phyloP scores from a whole-genome alignment of 805 yeast genomes.

The Candida nemodendra region DNA sequence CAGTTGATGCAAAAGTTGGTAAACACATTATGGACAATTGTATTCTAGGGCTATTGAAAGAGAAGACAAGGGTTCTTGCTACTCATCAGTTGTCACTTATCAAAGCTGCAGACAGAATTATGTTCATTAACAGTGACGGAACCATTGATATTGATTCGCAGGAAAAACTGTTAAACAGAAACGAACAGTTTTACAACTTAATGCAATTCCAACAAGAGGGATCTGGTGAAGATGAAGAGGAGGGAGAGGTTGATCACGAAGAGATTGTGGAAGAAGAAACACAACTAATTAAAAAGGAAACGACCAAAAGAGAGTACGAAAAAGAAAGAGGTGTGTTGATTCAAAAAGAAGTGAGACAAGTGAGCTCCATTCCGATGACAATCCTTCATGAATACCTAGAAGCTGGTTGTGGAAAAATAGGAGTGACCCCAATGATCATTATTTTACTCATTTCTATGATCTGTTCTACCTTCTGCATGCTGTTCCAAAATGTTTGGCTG shows the following conservation, averaged over 20 bases:
- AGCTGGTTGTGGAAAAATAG: slow-evolving; percentile 54
- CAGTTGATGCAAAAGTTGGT: slow-evolving; percentile 73
- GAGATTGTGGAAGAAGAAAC: slow-evolving; percentile 16
- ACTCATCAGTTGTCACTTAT: slow-evolving; percentile 81
- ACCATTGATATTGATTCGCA: slow-evolving; percentile 59
- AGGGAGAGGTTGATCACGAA: slow-evolving; percentile 19
- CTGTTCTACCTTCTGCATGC: slow-evolving; percentile 47
- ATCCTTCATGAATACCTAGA: slow-evolving; percentile 52
- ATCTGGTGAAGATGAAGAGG: slow-evolving; percentile 30
- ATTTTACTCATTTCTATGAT: slow-evolving; percentile 23
- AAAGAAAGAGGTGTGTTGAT: slow-evolving; percentile 38
- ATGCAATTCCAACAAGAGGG: slow-evolving; percentile 40
- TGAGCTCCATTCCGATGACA: slow-evolving; percentile 46
- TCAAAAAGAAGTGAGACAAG: slow-evolving; percentile 56
- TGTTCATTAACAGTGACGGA: slow-evolving; percentile 68
- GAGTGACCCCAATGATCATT: slow-evolving; percentile 28
- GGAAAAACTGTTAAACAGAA: slow-evolving; percentile 46
- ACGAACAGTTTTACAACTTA: slow-evolving; percentile 35
- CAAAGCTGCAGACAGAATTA: slow-evolving; percentile 64
- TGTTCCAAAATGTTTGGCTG: slow-evolving; percentile 74
- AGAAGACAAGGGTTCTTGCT: slow-evolving; percentile 70
- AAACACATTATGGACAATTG: slow-evolving; percentile 57
- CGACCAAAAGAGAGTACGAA: slow-evolving; percentile 16
- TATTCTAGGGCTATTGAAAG: slow-evolving; percentile 53
- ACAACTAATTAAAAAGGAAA: slow-evolving; percentile 13